Evolutionary conservation across 768 basidiomycete species (phyloP).

Genomic region (Myochromella boudieri): DNA sequence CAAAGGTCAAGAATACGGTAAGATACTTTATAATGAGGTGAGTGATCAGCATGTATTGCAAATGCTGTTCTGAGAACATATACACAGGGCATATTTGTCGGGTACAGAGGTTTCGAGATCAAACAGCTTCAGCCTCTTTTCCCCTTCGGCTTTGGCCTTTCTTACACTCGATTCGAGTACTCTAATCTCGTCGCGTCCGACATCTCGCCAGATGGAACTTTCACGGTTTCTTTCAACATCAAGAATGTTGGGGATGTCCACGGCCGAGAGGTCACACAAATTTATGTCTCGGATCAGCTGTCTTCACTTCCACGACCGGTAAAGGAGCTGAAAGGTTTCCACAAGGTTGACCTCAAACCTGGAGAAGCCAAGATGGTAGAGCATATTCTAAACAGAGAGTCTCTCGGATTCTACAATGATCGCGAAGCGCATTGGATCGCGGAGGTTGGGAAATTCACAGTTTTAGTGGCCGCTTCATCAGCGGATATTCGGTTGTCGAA

Average conservation of each 20-base stretch:
- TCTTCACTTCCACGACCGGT: slow-evolving; percentile 43
- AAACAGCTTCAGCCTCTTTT: slow-evolving; percentile 45
- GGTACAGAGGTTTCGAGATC: slow-evolving; percentile 52
- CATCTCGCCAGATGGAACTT: slow-evolving; percentile 32
- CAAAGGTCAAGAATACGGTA: slow-evolving; percentile 42
- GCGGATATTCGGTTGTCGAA: slow-evolving; percentile 37
- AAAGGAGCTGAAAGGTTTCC: slow-evolving; percentile 48
- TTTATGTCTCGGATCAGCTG: slow-evolving; percentile 44
- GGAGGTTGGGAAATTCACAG: slow-evolving; percentile 45
- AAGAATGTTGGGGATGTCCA: slow-evolving; percentile 42
- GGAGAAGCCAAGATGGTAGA: slow-evolving; percentile 40
- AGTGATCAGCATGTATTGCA: slow-evolving; percentile 13
- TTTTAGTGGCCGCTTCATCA: slow-evolving; percentile 48
- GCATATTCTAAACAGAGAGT: slow-evolving; percentile 44
- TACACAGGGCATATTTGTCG: slow-evolving; percentile 46
- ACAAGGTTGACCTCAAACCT: slow-evolving; percentile 43
- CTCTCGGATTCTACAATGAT: slow-evolving; percentile 50
- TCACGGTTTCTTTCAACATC: slow-evolving; percentile 42
- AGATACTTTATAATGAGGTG: slow-evolving; percentile 48
- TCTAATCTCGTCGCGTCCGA: slow-evolving; percentile 35
- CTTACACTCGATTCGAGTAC: slow-evolving; percentile 60
- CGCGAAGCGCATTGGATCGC: slow-evolving; percentile 42
- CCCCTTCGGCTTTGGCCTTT: slow-evolving; percentile 59
- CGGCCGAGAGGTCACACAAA: slow-evolving; percentile 48
- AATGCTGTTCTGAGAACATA: not conserved